Conservation (phyloP, 345 rosid species). For the Streptanthus diversifolius region DNA sequence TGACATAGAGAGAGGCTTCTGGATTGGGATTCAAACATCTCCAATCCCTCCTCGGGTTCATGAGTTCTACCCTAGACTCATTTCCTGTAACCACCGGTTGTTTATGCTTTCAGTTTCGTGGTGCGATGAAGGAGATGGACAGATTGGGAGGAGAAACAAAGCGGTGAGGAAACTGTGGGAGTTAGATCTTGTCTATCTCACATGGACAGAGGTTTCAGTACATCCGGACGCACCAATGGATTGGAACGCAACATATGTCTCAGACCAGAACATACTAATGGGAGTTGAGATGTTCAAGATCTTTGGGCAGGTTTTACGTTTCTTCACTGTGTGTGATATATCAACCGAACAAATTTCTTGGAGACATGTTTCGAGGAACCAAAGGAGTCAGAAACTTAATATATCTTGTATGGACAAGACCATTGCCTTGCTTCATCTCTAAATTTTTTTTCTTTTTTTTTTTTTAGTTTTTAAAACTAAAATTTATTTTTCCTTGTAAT, state of each 20-base stretch:
- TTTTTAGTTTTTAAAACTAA: no score
- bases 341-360: constrained; percentile 49
- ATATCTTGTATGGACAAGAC: constrained; percentile 79
- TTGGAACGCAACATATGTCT: constrained; percentile 89
- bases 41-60: constrained; percentile 87
- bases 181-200: constrained; percentile 77
- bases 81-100: constrained; percentile 64
- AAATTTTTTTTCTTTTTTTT: constrained; percentile 33
- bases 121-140: constrained; percentile 94
- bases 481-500: no score
- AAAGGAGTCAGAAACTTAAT: constrained; percentile 69
- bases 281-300: constrained; percentile 98
- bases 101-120: constrained; percentile 94
- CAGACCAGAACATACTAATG: constrained; percentile 60
- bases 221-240: constrained; percentile 99
- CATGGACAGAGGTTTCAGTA: constrained; percentile 76
- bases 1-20: constrained; percentile 85
- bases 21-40: constrained; percentile 76
- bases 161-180: constrained; percentile 95
- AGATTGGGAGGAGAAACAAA: constrained; percentile 92
- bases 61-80: constrained; percentile 90
- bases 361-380: constrained; percentile 79
- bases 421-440: constrained; percentile 68
- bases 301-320: constrained; percentile 88
- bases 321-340: constrained; percentile 60